Conservation (phyloP, 257 asterid genomes). For the Solanum pinnatisectum region DNA sequence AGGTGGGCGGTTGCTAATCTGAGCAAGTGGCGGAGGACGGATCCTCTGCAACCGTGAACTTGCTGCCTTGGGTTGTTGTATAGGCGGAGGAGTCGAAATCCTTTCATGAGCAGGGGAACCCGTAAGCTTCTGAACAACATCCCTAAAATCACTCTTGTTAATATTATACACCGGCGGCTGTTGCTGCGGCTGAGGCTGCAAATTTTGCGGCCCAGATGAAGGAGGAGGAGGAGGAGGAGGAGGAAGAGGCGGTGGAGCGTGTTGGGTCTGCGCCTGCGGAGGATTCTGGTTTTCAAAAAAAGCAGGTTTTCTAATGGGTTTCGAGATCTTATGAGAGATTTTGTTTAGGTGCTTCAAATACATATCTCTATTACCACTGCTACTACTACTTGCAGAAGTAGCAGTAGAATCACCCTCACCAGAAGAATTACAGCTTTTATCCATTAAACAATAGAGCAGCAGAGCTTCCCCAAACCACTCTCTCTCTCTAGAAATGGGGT, state of each 20-base stretch:
- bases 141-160: conserved; percentile 75
- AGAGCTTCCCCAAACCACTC: not conserved
- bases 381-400: not conserved
- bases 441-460: conserved; percentile 7
- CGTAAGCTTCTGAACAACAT: conserved; percentile 84
- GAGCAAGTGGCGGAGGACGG: conserved; percentile 85
- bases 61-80: conserved; percentile 36
- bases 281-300: conserved; percentile 2
- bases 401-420: conserved; percentile 1
- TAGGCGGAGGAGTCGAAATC: conserved; percentile 37
- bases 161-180: conserved; percentile 93
- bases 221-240: not conserved
- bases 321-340: conserved; percentile 29
- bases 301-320: conserved; percentile 12
- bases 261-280: not conserved
- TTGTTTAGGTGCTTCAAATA: conserved; percentile 26
- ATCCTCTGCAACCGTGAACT: conserved; percentile 81
- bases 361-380: conserved; percentile 1
- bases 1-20: conserved; percentile 50
- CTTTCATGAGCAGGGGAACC: conserved; percentile 80
- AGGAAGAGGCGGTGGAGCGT: not conserved
- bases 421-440: conserved; percentile 21
- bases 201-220: not conserved
- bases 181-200: conserved; percentile 13
- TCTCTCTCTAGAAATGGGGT: not conserved